Evolutionary conservation across 176 grass and related monocot species (phyloP).

Genomic region (Cenchrus americanus): DNA sequence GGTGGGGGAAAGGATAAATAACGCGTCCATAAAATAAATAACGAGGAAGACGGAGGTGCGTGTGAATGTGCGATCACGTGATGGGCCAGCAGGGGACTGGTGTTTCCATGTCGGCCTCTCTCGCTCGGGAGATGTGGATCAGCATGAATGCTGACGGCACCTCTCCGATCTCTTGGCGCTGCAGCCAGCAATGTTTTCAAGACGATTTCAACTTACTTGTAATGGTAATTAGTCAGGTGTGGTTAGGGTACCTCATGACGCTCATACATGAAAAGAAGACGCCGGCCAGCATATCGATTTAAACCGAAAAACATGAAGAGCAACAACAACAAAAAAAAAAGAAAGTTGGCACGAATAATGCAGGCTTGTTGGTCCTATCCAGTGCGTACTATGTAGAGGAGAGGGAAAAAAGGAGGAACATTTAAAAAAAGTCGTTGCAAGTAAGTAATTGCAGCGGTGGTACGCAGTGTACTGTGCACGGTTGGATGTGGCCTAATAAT

Average conservation of each 20-base stretch:
- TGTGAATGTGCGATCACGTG: conserved; percentile 30
- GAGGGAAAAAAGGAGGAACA: background rate
- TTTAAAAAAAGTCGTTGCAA: background rate
- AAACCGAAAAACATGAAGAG: background rate
- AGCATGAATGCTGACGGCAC: conserved; percentile 6
- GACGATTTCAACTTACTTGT: background rate
- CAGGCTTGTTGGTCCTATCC: too few species aligned
- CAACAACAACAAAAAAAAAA: too few species aligned
- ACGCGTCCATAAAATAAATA: background rate
- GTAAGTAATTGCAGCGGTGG: background rate
- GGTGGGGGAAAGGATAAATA: background rate
- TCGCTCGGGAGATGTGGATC: background rate
- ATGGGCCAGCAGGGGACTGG: background rate
- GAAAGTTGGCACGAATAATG: background rate
- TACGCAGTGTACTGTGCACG: background rate
- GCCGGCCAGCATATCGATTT: too few species aligned
- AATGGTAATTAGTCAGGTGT: background rate
- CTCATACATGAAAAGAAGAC: background rate
- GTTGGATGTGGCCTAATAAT: conserved; percentile 59
- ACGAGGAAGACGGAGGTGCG: background rate
- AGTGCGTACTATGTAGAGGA: background rate
- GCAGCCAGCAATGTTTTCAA: background rate
- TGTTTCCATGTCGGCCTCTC: background rate
- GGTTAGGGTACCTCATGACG: background rate
- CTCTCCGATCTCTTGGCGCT: background rate